These are phyloP conservation scores for Xylariales sp. DNA, from an alignment of 2,329 filamentous ascomycete genomes.

Conservation along the genomic window DNA sequence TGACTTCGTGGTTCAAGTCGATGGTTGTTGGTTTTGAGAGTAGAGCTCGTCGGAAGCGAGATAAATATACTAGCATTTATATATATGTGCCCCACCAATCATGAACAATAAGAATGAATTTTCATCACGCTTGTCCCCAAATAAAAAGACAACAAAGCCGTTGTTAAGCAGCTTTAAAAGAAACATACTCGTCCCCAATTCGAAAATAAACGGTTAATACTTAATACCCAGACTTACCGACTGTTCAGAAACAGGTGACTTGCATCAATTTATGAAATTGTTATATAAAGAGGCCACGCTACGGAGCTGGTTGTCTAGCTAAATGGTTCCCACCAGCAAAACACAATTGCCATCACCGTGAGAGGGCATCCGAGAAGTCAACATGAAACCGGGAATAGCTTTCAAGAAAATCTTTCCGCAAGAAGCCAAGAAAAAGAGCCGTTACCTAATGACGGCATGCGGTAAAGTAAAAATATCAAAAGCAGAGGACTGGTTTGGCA, in stretches of 20 bases:
- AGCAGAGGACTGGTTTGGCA: not conserved
- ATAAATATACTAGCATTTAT: too few species aligned
- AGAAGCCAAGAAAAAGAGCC: not conserved
- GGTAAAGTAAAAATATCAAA: not conserved
- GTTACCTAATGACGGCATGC: not conserved
- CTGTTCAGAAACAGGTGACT: not conserved
- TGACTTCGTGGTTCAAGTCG: not conserved
- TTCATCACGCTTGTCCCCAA: too few species aligned
- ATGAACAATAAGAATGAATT: too few species aligned
- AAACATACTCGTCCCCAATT: too few species aligned
- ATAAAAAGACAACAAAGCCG: too few species aligned
- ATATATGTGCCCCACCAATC: too few species aligned
- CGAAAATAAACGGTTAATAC: too few species aligned
- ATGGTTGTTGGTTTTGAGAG: not conserved
- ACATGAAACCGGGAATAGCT: not conserved
- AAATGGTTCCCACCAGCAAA: not conserved
- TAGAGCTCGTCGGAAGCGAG: not conserved
- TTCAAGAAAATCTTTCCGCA: not conserved
- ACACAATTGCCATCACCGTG: too few species aligned
- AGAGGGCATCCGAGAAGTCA: not conserved
- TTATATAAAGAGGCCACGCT: not conserved
- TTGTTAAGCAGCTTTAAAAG: too few species aligned
- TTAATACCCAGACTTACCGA: too few species aligned
- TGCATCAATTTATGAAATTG: not conserved
- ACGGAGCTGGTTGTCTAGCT: too few species aligned